Base-by-base conservation (phyloP, 208 protist genomes). In the Acanthamoeba triangularis region DNA sequence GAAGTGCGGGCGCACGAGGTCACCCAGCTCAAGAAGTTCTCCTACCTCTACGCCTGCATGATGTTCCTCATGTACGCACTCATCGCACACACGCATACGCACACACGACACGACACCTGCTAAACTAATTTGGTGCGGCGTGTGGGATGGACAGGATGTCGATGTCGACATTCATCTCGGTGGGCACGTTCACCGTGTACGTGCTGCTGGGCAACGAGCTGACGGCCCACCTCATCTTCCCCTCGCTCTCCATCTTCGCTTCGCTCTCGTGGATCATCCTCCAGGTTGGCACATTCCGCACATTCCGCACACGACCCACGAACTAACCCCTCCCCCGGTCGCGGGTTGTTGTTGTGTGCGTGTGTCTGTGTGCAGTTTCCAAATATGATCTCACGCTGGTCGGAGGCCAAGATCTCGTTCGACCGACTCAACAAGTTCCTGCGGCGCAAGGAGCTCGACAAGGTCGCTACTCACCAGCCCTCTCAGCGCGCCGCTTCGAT, bases 361-460 rank as follows among this genome's bases (percentile, higher is more conserved):
- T 47, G 52, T 56, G 52, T 56, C 1, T 0, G 52, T 20, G 52
- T 37, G 33, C 65, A 74, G 65, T 76, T 97, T 37, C 96, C 96
- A 20, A 85, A 37, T 23, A 90, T 96, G 6, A 95, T 97, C 35
- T 90, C 52, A 18, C 69, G 47, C 44, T 59, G 95, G 8, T 92
- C 95, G 54, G 96, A 96, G 61, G 94, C 94, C 37, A 69, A n/a
- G 8, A 94, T 96, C 16, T 96, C 94, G 28, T 52, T 96, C 61
- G 44, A 90, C 11, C 95, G 96, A 65, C 74, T 96, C 47, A 94
- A 95, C 93, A 95, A 87, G 16, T 96, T 96, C 88, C 49, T 96
- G 28, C 30, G 90, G 2, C 67, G 37, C 76, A 52, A 84, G 37
- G 76, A 84, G 76, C 76, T 54, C 0, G 65, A 74, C 33, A 74